Conservation (phyloP, 2,329 filamentous ascomycete species). For the Pseudonectria foliicola region DNA sequence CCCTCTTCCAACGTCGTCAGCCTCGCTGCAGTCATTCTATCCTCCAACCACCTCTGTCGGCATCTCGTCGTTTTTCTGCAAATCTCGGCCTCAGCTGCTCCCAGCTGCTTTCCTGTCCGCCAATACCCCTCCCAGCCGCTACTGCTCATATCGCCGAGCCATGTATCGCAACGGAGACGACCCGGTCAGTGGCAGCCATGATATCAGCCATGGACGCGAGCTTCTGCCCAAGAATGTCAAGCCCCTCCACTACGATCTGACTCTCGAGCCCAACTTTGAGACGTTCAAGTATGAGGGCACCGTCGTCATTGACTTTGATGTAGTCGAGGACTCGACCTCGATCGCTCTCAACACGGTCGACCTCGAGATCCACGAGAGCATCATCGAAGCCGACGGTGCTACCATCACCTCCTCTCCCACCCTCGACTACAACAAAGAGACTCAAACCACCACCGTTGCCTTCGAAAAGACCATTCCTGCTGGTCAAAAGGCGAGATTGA, state of each 20-base stretch:
- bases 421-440: conserved; percentile 70
- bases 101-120: neutral
- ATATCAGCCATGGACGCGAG: conserved; percentile 48
- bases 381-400: conserved; percentile 38
- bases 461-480: conserved; percentile 67
- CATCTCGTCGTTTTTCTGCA: neutral
- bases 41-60: neutral
- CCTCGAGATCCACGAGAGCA: conserved; percentile 68
- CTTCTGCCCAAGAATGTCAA: conserved; percentile 88
- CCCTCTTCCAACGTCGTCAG: conserved; percentile 3
- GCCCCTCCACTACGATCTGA: conserved; percentile 86
- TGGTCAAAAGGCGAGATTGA: conserved; percentile 64
- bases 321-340: conserved; percentile 74
- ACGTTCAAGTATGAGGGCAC: conserved; percentile 82
- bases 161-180: conserved; percentile 22
- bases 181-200: conserved; percentile 16
- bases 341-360: conserved; percentile 86
- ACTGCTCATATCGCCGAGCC: conserved; percentile 23
- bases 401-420: conserved; percentile 29
- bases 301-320: conserved; percentile 80
- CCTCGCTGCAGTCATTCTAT: neutral
- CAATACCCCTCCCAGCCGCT: conserved; percentile 7
- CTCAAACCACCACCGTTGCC: conserved; percentile 73
- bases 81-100: neutral
- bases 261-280: conserved; percentile 82